Evolutionary conservation across 768 basidiomycete species (phyloP).

Genomic region (Termitomyces sp.): DNA sequence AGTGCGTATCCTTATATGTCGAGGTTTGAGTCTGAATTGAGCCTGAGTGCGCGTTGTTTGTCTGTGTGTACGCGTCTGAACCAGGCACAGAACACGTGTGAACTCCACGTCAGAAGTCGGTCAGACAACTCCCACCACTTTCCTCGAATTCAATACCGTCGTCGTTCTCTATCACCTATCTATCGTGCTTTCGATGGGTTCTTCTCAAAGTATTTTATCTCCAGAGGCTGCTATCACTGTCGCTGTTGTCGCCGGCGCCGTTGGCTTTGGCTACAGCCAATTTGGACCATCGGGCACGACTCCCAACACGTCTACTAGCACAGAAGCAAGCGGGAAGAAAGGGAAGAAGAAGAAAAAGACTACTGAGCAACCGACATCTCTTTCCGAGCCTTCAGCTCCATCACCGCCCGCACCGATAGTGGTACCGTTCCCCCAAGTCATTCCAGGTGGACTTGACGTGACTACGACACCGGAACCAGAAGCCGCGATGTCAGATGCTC

Average conservation of each 20-base stretch:
- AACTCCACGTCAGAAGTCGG: constrained; percentile 20
- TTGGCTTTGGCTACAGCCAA: constrained; percentile 37
- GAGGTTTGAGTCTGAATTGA: too few species aligned
- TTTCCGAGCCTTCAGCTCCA: not conserved
- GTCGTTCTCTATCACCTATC: not conserved
- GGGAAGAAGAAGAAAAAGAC: constrained; percentile 19
- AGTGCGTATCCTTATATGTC: too few species aligned
- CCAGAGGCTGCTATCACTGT: constrained; percentile 34
- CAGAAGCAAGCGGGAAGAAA: constrained; percentile 11
- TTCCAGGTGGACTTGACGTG: constrained; percentile 45
- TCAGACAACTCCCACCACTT: not conserved
- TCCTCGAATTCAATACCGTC: not conserved
- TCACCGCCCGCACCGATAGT: constrained; percentile 10
- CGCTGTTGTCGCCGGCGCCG: constrained; percentile 35
- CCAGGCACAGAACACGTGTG: constrained; percentile 14
- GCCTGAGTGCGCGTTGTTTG: constrained; percentile 18
- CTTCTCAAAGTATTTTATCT: constrained; percentile 40
- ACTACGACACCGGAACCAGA: constrained; percentile 2
- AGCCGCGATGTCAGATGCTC: not conserved
- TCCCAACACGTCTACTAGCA: not conserved
- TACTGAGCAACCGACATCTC: not conserved
- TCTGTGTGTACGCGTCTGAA: constrained; percentile 16
- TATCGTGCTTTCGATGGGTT: constrained; percentile 34
- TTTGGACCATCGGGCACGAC: constrained; percentile 11
- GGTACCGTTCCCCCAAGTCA: constrained; percentile 31